A percentile compares a stretch with the other conserved stretches of the same genome.
These are phyloP conservation scores for Penicillium angulare DNA, from an alignment of 495 filamentous ascomycete species.

Conservation along the genomic window DNA sequence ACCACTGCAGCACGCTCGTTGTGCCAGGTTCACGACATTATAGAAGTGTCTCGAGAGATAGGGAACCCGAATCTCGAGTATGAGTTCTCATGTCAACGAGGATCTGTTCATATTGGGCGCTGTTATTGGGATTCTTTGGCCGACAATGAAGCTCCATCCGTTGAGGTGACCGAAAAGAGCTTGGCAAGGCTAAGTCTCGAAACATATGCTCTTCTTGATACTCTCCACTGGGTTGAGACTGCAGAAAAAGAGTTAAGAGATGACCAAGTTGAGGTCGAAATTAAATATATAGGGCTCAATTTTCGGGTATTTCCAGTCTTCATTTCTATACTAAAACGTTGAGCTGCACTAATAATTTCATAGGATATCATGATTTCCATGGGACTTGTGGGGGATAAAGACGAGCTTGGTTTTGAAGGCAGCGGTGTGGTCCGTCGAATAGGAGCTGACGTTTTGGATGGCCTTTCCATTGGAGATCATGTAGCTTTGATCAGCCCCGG, in stretches of 20 bases:
- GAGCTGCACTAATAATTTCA: neutral
- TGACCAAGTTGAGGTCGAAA: constrained; percentile 4
- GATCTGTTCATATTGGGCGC: neutral
- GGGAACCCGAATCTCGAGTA: constrained; percentile 16
- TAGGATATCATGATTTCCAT: constrained; percentile 38
- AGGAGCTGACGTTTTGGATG: constrained; percentile 21
- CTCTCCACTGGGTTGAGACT: neutral
- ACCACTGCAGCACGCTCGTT: neutral
- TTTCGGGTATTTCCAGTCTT: neutral
- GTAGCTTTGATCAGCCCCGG: constrained; percentile 36
- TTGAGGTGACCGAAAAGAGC: neutral
- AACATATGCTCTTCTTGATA: neutral
- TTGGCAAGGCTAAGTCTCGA: neutral
- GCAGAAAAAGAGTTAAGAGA: neutral
- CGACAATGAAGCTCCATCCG: neutral
- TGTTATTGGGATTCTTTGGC: constrained; percentile 35
- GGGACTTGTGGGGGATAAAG: constrained; percentile 34
- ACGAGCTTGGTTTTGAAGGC: constrained; percentile 39
- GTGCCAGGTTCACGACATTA: neutral
- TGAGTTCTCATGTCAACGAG: constrained; percentile 30
- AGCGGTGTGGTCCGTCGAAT: constrained; percentile 37
- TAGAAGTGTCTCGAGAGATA: neutral
- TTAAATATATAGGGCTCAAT: constrained; percentile 6
- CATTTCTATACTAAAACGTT: neutral
- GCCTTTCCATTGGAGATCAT: constrained; percentile 36